These are phyloP conservation scores for Phoma sp. DNA, from an alignment of 2,329 filamentous ascomycete genomes.

Conservation along the genomic window DNA sequence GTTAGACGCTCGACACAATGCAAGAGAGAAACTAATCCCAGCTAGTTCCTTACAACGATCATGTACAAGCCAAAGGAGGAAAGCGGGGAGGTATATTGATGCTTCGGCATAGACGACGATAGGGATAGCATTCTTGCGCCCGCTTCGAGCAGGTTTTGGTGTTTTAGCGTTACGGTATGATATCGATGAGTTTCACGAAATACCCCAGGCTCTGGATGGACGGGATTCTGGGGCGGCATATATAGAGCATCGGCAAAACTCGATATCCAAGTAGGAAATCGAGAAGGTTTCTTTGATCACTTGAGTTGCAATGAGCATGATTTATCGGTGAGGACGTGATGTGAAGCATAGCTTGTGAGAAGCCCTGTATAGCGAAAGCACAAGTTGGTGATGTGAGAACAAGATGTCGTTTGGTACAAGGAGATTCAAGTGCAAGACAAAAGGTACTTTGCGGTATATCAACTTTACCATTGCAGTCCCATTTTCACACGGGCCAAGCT, in stretches of 20 bases:
- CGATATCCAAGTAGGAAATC: neutral
- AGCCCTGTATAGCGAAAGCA: no score
- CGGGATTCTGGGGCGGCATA: neutral
- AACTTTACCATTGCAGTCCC: no score
- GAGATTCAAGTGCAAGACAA: no score
- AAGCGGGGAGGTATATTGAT: conserved; percentile 18
- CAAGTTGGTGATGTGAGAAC: no score
- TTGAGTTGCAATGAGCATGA: no score
- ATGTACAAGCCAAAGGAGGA: conserved; percentile 87
- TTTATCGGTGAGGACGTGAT: no score
- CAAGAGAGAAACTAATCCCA: conserved; percentile 18
- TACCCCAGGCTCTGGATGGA: conserved; percentile 10
- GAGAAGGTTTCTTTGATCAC: neutral
- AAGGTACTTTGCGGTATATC: no score
- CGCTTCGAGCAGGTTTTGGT: conserved; percentile 1
- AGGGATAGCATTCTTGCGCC: neutral
- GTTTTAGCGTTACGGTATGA: conserved; percentile 12
- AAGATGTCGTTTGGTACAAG: no score
- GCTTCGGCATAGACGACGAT: neutral
- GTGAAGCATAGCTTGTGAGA: no score
- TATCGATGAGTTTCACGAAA: conserved; percentile 13
- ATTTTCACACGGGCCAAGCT: neutral
- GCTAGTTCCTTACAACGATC: conserved; percentile 93
- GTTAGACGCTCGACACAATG: conserved; percentile 21
- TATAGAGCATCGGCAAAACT: neutral